phyloP scores from a whole-genome alignment of 495 filamentous ascomycete genomes.

The Aspergillus cavernicola region DNA sequence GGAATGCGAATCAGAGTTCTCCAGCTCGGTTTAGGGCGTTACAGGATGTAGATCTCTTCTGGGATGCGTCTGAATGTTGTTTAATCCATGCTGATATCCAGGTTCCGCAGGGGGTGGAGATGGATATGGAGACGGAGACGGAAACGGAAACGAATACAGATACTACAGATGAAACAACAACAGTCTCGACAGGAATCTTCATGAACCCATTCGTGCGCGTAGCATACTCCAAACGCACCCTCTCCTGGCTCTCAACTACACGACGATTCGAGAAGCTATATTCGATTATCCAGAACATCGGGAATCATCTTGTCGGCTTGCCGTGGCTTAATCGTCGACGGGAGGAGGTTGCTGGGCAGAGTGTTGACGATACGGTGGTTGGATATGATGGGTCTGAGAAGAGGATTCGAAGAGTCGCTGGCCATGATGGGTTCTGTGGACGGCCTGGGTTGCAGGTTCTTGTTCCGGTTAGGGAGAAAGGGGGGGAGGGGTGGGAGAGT shows the following conservation, averaged over 20 bases:
- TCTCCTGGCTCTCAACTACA: slow-evolving; percentile 51
- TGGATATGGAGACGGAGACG: no score
- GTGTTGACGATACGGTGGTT: slow-evolving; percentile 48
- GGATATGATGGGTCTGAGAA: slow-evolving; percentile 26
- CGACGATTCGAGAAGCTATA: slow-evolving; percentile 58
- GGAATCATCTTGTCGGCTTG: slow-evolving; percentile 47
- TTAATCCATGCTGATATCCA: slow-evolving; percentile 68
- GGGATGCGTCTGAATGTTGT: slow-evolving; percentile 78
- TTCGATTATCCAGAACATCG: slow-evolving; percentile 46
- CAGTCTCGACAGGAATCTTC: slow-evolving; percentile 54
- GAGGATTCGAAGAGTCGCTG: slow-evolving; percentile 35
- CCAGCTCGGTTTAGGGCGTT: slow-evolving; percentile 61
- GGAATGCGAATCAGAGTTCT: no score
- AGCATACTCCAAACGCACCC: slow-evolving; percentile 53
- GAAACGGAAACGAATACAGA: no score
- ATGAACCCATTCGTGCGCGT: slow-evolving; percentile 69
- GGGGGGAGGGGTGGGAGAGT: background rate
- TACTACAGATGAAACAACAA: slow-evolving; percentile 17
- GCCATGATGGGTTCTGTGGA: slow-evolving; percentile 53
- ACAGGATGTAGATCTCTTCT: slow-evolving; percentile 55
- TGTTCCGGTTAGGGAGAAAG: background rate
- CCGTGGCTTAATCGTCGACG: slow-evolving; percentile 57
- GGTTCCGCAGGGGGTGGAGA: slow-evolving; percentile 31
- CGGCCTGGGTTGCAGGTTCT: slow-evolving; percentile 48
- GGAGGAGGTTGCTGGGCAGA: slow-evolving; percentile 46